Evolutionary conservation across 2,329 filamentous ascomycete genomes (phyloP).

Genomic region (Aspergillus jensenii): DNA sequence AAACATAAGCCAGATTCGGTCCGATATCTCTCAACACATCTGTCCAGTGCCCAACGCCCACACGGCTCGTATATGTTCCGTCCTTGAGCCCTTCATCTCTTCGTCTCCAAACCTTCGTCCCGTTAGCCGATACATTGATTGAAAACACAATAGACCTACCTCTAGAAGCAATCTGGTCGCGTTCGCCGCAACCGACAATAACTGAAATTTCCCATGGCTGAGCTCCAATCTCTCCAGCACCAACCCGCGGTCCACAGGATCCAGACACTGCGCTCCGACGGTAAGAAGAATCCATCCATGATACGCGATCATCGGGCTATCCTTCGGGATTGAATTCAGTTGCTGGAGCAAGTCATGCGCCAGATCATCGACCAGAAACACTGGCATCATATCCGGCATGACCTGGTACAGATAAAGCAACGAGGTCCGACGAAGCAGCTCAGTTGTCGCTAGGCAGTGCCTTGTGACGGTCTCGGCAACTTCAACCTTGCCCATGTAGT

Average conservation of each 20-base stretch:
- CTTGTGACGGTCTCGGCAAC: neutral
- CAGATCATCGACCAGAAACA: neutral
- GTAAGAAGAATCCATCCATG: neutral
- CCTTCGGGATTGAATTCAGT: neutral
- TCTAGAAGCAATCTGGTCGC: neutral
- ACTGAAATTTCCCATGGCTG: neutral
- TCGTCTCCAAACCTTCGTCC: neutral
- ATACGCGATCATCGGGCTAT: neutral
- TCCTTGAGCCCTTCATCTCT: neutral
- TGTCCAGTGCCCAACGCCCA: neutral
- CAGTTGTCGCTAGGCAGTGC: neutral
- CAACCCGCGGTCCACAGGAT: neutral
- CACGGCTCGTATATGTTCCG: neutral
- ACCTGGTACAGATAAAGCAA: neutral
- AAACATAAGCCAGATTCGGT: neutral
- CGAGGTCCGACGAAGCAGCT: neutral
- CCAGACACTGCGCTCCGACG: neutral
- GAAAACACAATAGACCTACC: neutral
- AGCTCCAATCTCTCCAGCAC: neutral
- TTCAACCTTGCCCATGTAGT: neutral
- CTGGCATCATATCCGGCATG: neutral
- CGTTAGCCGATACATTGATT: neutral
- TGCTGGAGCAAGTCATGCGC: neutral
- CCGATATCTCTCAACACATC: neutral
- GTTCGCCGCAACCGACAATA: neutral